Conservation (phyloP, 108 stramenopile species). For the Fistulifera solaris region DNA sequence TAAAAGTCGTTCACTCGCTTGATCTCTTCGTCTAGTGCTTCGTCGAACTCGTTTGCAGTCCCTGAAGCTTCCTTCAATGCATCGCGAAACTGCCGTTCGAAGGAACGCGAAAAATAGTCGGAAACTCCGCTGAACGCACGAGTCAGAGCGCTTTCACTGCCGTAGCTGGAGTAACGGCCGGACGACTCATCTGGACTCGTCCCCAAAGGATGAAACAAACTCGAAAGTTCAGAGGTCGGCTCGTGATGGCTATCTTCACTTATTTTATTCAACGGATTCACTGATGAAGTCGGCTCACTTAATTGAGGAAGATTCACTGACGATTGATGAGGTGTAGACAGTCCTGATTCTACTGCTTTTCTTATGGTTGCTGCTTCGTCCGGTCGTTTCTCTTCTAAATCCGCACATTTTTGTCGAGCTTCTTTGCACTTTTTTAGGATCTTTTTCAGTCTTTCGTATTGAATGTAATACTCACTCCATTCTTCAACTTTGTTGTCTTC, state of each 20-base stretch:
- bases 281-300: neutral
- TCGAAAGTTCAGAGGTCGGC: too few relatives aligned
- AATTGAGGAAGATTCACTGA: too few relatives aligned
- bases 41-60: conserved; percentile 18
- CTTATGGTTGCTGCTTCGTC: conserved; percentile 25
- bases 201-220: too few relatives aligned
- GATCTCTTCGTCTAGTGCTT: conserved; percentile 32
- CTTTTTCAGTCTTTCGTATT: conserved; percentile 57
- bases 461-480: conserved; percentile 69
- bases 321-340: conserved; percentile 1
- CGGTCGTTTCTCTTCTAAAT: conserved; percentile 31
- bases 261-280: too few relatives aligned
- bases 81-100: conserved; percentile 23
- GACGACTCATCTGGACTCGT: too few relatives aligned
- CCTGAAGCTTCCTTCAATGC: conserved; percentile 19
- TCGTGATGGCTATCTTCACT: too few relatives aligned
- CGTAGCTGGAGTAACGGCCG: too few relatives aligned
- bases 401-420: conserved; percentile 34
- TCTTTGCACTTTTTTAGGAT: conserved; percentile 46
- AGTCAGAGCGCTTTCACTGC: neutral
- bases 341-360: conserved; percentile 11
- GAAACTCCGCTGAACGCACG: conserved; percentile 6
- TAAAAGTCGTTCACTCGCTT: conserved; percentile 55
- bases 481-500: conserved; percentile 82
- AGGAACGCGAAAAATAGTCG: conserved; percentile 18